Conservation (phyloP, 1,284 basidiomycete genomes). For the Sphagnurus paluster region DNA sequence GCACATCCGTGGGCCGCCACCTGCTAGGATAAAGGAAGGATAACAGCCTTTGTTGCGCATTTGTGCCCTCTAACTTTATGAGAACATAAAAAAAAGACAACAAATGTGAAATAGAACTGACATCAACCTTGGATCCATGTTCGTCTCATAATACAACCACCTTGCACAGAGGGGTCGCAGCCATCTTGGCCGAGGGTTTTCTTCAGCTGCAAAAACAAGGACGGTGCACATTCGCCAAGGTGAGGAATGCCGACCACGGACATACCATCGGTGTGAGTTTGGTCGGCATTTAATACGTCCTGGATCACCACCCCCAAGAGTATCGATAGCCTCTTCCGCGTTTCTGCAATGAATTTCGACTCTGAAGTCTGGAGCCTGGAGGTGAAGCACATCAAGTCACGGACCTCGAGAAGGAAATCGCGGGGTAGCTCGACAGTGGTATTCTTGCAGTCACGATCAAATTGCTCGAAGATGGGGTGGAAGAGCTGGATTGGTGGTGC, state of each 20-base stretch:
- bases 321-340: too few species aligned
- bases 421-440: background rate
- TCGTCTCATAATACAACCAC: background rate
- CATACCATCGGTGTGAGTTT: too few species aligned
- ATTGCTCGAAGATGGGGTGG: background rate
- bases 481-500: background rate
- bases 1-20: constrained; percentile 25
- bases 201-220: background rate
- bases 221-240: background rate
- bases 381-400: background rate
- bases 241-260: background rate
- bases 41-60: constrained; percentile 13
- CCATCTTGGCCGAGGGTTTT: background rate
- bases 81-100: background rate
- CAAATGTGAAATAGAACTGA: background rate
- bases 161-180: background rate
- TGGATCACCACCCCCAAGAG: too few species aligned
- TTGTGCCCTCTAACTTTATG: background rate
- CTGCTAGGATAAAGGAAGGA: constrained; percentile 29
- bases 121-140: background rate
- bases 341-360: too few species aligned
- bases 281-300: too few species aligned
- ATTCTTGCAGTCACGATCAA: background rate
- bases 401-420: background rate
- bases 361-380: too few species aligned